Conservation (phyloP, 352 stramenopile species). For the Globisporangium megalacanthum region DNA sequence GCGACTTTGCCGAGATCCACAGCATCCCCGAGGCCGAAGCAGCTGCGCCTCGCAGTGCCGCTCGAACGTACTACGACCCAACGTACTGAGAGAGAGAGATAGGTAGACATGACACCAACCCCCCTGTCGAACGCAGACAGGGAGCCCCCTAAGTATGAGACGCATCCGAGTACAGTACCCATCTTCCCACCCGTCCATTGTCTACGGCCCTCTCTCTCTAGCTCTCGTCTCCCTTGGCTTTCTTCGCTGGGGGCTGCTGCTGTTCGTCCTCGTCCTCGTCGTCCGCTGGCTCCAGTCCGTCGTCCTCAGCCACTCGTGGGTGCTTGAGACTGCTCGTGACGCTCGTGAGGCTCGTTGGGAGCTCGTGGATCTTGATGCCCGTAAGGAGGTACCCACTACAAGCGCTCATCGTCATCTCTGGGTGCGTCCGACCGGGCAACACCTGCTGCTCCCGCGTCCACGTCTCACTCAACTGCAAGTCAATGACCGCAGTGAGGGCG, state of each 20-base stretch:
- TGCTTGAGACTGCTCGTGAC: too few relatives aligned
- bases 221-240: too few relatives aligned
- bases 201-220: too few relatives aligned
- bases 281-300: too few relatives aligned
- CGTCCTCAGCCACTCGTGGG: too few relatives aligned
- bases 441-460: slow-evolving; percentile 96
- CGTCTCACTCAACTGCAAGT: slow-evolving; percentile 93
- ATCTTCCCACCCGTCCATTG: too few relatives aligned
- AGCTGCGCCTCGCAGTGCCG: not conserved
- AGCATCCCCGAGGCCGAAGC: slow-evolving; percentile 13
- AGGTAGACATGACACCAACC: not conserved
- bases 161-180: too few relatives aligned
- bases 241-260: too few relatives aligned
- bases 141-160: too few relatives aligned
- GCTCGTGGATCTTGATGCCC: slow-evolving; percentile 86
- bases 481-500: slow-evolving; percentile 88
- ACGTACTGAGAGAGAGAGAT: not conserved
- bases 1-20: slow-evolving; percentile 15
- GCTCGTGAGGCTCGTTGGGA: not conserved
- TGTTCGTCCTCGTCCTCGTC: too few relatives aligned
- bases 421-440: slow-evolving; percentile 91
- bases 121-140: too few relatives aligned
- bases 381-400: slow-evolving; percentile 94
- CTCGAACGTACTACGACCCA: slow-evolving; percentile 1
- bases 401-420: slow-evolving; percentile 96